Evolutionary conservation across 192 early-diverging fungal genomes (phyloP).

Genomic region (Podila minutissima): DNA sequence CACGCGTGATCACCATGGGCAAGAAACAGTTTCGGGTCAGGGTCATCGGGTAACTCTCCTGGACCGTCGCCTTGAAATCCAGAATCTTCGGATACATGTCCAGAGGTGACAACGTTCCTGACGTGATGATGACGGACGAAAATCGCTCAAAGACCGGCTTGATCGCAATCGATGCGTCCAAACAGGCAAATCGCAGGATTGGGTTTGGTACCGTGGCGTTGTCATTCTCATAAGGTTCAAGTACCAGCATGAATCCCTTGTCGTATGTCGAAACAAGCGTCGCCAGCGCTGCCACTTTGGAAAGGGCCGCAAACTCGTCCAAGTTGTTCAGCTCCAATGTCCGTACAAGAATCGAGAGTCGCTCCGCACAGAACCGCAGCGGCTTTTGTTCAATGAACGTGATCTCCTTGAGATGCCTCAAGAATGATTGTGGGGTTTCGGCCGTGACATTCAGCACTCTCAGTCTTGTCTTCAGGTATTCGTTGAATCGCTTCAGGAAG

Average conservation of each 20-base stretch:
- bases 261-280: conserved; percentile 97
- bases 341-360: conserved; percentile 88
- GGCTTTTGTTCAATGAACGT: conserved; percentile 96
- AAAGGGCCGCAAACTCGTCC: conserved; percentile 84
- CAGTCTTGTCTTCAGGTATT: conserved; percentile 97
- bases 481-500: conserved; percentile 94
- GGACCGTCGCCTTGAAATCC: conserved; percentile 86
- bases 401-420: conserved; percentile 94
- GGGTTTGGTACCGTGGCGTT: conserved; percentile 94
- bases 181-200: conserved; percentile 86
- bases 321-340: conserved; percentile 95
- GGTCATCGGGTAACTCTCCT: conserved; percentile 97
- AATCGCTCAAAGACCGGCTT: conserved; percentile 97
- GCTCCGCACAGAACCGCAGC: conserved; percentile 93
- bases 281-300: conserved; percentile 91
- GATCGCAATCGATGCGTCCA: conserved; percentile 97
- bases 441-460: conserved; percentile 98
- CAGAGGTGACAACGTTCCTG: conserved; percentile 98
- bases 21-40: conserved; percentile 94
- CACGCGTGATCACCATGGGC: conserved; percentile 96
- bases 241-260: conserved; percentile 93
- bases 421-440: conserved; percentile 92
- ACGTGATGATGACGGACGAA: conserved; percentile 96
- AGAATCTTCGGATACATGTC: conserved; percentile 98
- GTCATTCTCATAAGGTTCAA: conserved; percentile 98